Percentiles rank a stretch among this genome's conserved stretches.
These are phyloP conservation scores for Metschnikowia proteae DNA, from an alignment of 805 yeast genomes.

Conservation along the genomic window DNA sequence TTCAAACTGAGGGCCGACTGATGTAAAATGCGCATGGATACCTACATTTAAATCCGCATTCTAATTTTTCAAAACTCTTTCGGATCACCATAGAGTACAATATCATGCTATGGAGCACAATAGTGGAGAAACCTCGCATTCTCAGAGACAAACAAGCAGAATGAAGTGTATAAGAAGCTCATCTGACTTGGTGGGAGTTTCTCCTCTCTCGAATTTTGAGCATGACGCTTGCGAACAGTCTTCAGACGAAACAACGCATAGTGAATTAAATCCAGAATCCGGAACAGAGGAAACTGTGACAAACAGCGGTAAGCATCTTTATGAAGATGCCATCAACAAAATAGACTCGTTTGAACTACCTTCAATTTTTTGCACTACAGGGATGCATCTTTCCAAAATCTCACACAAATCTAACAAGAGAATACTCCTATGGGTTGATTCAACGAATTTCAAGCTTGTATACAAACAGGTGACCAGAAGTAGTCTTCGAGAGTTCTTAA, in stretches of 20 bases:
- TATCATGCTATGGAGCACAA: slow-evolving; percentile 2
- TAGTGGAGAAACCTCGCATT: background rate
- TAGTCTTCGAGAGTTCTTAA: slow-evolving; percentile 28
- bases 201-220: background rate
- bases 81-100: background rate
- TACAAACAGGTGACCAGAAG: slow-evolving; percentile 39
- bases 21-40: background rate
- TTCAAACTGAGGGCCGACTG: too few relatives aligned
- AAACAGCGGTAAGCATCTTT: background rate
- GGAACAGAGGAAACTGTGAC: background rate
- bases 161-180: background rate
- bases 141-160: background rate
- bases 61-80: background rate
- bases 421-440: slow-evolving; percentile 53
- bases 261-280: background rate
- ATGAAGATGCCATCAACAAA: slow-evolving; percentile 8
- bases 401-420: slow-evolving; percentile 67
- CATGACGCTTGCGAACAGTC: background rate
- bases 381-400: slow-evolving; percentile 61
- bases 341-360: slow-evolving; percentile 16
- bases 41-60: background rate
- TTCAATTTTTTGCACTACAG: slow-evolving; percentile 48
- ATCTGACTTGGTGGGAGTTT: background rate
- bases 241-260: background rate
- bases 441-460: slow-evolving; percentile 48